A percentile compares a stretch with the other conserved stretches of the same genome.
Conservation (phyloP, 1,284 basidiomycete genomes). For the Mycena citricolor region DNA sequence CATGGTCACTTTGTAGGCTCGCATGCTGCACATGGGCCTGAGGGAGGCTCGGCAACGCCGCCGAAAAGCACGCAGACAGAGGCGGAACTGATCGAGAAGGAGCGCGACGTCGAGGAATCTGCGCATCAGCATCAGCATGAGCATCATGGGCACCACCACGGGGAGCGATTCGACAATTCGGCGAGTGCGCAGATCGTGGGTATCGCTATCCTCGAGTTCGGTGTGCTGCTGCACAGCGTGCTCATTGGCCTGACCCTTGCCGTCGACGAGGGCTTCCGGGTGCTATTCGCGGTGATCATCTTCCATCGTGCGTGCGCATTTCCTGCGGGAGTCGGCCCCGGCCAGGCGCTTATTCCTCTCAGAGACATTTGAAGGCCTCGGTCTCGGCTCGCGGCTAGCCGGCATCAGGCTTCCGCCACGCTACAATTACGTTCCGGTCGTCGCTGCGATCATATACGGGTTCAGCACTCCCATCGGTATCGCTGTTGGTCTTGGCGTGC, state of each 20-base stretch:
- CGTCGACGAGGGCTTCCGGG: slow-evolving; percentile 77
- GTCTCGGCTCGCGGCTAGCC: slow-evolving; percentile 84
- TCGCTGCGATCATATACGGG: slow-evolving; percentile 70
- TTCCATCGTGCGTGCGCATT: slow-evolving; percentile 72
- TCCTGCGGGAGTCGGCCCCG: background rate
- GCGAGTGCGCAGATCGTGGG: slow-evolving; percentile 21
- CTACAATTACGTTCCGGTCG: slow-evolving; percentile 63
- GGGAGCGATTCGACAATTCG: slow-evolving; percentile 13
- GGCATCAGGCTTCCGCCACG: slow-evolving; percentile 62
- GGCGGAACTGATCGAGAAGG: background rate
- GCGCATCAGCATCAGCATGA: slow-evolving; percentile 7
- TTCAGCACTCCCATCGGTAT: slow-evolving; percentile 84
- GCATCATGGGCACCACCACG: slow-evolving; percentile 7
- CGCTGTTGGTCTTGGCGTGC: slow-evolving; percentile 82
- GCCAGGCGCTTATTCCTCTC: background rate
- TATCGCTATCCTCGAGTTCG: slow-evolving; percentile 23
- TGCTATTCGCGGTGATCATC: slow-evolving; percentile 87
- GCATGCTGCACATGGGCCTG: slow-evolving; percentile 23
- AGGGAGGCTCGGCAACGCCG: slow-evolving; percentile 10
- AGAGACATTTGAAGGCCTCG: slow-evolving; percentile 92
- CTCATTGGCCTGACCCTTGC: slow-evolving; percentile 94
- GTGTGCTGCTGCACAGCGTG: slow-evolving; percentile 40
- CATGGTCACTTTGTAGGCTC: slow-evolving; percentile 20
- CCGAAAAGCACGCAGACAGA: slow-evolving; percentile 7
- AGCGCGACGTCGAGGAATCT: slow-evolving; percentile 11